Evolutionary conservation across 371 early-diverging fungal genomes (phyloP), one percentile per base, ranked within the genome.

Genomic region (Syncephalis plumigaleata): DNA sequence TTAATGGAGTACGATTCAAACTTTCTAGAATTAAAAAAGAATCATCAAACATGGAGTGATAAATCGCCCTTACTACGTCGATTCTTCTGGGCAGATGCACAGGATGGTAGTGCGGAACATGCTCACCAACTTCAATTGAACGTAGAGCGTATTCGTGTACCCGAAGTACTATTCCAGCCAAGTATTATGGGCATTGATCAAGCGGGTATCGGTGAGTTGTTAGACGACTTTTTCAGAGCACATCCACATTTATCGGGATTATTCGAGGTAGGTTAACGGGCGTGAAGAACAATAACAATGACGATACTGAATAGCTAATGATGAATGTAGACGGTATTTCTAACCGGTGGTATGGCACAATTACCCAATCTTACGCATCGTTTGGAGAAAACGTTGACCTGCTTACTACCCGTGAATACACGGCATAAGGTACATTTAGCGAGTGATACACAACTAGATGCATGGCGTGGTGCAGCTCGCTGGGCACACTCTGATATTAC

Each of bases 101-200:
- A 74, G n/a, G 82, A 81, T 4, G 70, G 69, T 0, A 72, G 73
- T 26, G 60, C 73, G 4, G 74, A 66, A 3, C 73, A 71, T 44
- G 63, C 63, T 9, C 79, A 86, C 57, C 90, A 90, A 51, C 56
- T 91, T 1, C 91, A 85, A 56, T 63, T 91, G 42, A 91, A 91
- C 51, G 70, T 91, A 9, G 92, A 91, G 52, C 75, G 90, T 21
- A 74, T 81, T 15, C 66, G 88, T 9, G 84, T 89, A 9, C 84
- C 88, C 1, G 92, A 91, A 64, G 80, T 75, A 0, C 54, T 91
- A 2, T 91, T 91, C 57, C 85, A 88, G 36, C 92, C 92, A 2
- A 68, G 68, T 11, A 78, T 91, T 26, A 62, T 82, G 42, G 92
- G 92, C 5, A 59, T 88, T 9, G 91, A 91, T 55, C 87, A 90